Evolutionary conservation across 2,329 filamentous ascomycete species (phyloP).

Genomic region (Phyllosticta citriasiana): DNA sequence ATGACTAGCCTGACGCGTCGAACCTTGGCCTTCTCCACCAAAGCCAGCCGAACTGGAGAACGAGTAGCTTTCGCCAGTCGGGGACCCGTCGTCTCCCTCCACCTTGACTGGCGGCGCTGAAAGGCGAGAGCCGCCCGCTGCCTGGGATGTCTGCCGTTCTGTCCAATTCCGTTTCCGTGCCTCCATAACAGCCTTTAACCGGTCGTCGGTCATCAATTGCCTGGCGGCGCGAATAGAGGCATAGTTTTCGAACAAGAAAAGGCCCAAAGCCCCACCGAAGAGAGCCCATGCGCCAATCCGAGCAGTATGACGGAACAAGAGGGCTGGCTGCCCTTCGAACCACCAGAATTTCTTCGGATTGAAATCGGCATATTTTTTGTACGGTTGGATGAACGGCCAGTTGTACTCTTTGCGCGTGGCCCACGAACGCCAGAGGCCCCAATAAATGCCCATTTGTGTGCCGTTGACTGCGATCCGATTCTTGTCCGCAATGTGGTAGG

Average conservation of each 20-base stretch:
- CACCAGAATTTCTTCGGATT: not conserved
- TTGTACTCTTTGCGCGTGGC: not conserved
- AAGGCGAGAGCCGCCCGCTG: not conserved
- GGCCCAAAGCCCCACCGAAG: not conserved
- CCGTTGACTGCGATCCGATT: not conserved
- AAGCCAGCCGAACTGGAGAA: not conserved
- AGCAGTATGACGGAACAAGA: not conserved
- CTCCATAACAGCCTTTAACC: not conserved
- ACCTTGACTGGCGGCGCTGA: not conserved
- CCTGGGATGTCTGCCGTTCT: not conserved
- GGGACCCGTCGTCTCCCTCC: not conserved
- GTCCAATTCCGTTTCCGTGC: not conserved
- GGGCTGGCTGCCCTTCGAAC: not conserved
- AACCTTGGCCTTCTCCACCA: not conserved
- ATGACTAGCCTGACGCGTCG: not conserved
- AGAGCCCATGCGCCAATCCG: not conserved
- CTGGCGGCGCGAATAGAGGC: not conserved
- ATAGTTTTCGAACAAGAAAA: not conserved
- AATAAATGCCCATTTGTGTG: not conserved
- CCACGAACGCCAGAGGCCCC: not conserved
- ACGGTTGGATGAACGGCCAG: not conserved
- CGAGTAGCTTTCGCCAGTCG: not conserved
- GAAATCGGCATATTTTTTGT: not conserved
- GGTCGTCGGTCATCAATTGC: not conserved
- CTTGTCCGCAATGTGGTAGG: not conserved